A percentile compares a stretch with the other conserved stretches of the same genome.
Conservation (phyloP, 768 basidiomycete species). For the Tylopilus sp. region DNA sequence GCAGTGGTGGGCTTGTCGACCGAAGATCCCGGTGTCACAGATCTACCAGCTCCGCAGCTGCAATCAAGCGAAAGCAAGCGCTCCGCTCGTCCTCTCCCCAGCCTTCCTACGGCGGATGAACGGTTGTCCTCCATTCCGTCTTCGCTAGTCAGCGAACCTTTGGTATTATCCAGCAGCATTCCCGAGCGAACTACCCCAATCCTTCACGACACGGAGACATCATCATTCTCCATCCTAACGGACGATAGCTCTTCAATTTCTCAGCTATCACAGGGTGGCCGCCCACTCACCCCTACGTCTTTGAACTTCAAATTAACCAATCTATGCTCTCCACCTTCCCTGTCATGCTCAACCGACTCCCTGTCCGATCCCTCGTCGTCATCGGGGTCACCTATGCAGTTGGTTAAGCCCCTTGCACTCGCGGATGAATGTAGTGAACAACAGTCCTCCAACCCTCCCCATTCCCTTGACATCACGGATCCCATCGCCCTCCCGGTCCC, state of each 20-base stretch:
- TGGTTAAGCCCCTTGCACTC: slow-evolving; percentile 38
- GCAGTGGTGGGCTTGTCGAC: neutral
- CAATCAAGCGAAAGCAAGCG: slow-evolving; percentile 15
- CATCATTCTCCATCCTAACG: slow-evolving; percentile 26
- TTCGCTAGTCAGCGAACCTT: slow-evolving; percentile 5
- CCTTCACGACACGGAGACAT: slow-evolving; percentile 17
- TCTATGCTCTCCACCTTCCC: slow-evolving; percentile 40
- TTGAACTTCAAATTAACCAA: slow-evolving; percentile 27
- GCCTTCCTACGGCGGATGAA: slow-evolving; percentile 17
- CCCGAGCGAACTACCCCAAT: neutral
- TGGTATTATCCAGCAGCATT: neutral
- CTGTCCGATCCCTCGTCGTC: slow-evolving; percentile 52
- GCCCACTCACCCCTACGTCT: slow-evolving; percentile 35
- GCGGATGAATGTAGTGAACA: slow-evolving; percentile 29
- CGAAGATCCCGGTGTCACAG: neutral
- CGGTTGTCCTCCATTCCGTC: neutral
- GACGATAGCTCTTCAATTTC: slow-evolving; percentile 35
- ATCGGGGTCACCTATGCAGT: slow-evolving; percentile 37
- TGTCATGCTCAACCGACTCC: slow-evolving; percentile 61
- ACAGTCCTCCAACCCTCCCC: slow-evolving; percentile 21
- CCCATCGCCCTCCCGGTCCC: slow-evolving; percentile 25
- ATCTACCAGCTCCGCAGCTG: neutral
- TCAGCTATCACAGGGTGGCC: slow-evolving; percentile 26
- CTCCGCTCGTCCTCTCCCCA: slow-evolving; percentile 23
- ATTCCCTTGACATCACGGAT: slow-evolving; percentile 31